Evolutionary conservation across 768 basidiomycete species (phyloP).

Genomic region (Psilocybe cyanescens): DNA sequence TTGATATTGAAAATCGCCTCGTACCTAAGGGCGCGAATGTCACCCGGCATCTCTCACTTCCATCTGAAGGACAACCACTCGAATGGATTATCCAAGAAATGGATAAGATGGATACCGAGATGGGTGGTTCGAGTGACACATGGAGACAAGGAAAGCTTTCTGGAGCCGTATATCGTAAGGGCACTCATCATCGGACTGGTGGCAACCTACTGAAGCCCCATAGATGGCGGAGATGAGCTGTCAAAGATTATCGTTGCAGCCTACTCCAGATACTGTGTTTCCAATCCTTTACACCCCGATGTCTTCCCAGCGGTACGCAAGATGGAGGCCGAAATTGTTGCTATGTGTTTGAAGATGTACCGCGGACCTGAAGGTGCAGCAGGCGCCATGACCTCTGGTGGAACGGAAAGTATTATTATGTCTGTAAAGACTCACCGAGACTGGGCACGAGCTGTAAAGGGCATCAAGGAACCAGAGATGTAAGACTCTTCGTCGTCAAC

Average conservation of each 20-base stretch:
- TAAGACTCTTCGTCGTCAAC: slow-evolving; percentile 34
- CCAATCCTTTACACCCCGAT: slow-evolving; percentile 92
- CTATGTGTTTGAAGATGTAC: slow-evolving; percentile 86
- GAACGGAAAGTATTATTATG: slow-evolving; percentile 97
- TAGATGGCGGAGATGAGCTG: slow-evolving; percentile 85
- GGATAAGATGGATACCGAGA: slow-evolving; percentile 74
- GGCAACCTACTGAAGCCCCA: not conserved
- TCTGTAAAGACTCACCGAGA: slow-evolving; percentile 93
- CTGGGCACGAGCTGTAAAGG: slow-evolving; percentile 85
- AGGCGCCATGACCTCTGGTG: slow-evolving; percentile 93
- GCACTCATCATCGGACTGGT: not conserved
- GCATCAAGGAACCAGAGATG: slow-evolving; percentile 94
- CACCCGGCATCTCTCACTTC: slow-evolving; percentile 67
- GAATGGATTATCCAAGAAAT: slow-evolving; percentile 83
- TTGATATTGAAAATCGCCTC: slow-evolving; percentile 69
- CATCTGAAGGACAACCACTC: slow-evolving; percentile 60
- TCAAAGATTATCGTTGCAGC: slow-evolving; percentile 80
- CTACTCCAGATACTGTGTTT: slow-evolving; percentile 80
- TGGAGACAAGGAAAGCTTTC: slow-evolving; percentile 80
- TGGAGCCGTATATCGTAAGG: slow-evolving; percentile 82
- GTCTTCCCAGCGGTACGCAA: slow-evolving; percentile 92
- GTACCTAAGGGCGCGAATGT: slow-evolving; percentile 67
- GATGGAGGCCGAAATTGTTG: slow-evolving; percentile 96
- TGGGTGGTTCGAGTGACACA: slow-evolving; percentile 43
- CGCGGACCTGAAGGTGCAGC: slow-evolving; percentile 86